Conservation (phyloP, 2,329 filamentous ascomycete species). For the Pseudopyricularia javanii region DNA sequence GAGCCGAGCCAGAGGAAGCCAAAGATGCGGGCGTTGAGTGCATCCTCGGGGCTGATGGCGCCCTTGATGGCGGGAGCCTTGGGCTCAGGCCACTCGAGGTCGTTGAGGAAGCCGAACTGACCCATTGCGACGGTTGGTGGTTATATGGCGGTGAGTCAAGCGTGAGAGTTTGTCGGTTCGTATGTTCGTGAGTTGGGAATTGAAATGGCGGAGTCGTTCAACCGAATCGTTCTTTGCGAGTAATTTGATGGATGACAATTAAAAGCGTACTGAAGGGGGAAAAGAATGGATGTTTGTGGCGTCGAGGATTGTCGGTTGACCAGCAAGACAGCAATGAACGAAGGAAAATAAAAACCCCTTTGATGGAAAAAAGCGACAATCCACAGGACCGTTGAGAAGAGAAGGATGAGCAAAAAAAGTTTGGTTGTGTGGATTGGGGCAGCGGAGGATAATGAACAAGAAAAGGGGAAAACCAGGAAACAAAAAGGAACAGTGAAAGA, state of each 20-base stretch:
- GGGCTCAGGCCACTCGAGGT: background rate
- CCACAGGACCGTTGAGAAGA: background rate
- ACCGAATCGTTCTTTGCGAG: background rate
- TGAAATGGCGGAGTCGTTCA: background rate
- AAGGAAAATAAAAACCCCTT: background rate
- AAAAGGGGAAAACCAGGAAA: background rate
- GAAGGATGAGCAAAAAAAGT: background rate
- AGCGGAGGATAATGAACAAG: background rate
- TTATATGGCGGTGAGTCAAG: background rate
- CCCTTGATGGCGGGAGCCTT: background rate
- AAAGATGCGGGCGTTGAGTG: slow-evolving; percentile 1
- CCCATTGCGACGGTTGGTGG: background rate
- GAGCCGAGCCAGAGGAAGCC: slow-evolving; percentile 2
- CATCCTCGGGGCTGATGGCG: background rate
- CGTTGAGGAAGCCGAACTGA: background rate
- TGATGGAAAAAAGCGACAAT: background rate
- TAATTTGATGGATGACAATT: background rate
- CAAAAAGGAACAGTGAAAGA: background rate
- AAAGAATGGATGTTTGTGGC: background rate
- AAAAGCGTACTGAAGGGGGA: background rate
- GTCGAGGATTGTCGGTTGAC: background rate
- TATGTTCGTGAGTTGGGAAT: background rate
- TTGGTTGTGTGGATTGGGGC: background rate
- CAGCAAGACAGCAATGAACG: background rate
- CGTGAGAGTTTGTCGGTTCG: background rate